Percentiles rank a stretch among this genome's conserved stretches.
These are phyloP conservation scores for Dittrichia graveolens DNA, from an alignment of 129 eudicot species.

Conservation along the genomic window DNA sequence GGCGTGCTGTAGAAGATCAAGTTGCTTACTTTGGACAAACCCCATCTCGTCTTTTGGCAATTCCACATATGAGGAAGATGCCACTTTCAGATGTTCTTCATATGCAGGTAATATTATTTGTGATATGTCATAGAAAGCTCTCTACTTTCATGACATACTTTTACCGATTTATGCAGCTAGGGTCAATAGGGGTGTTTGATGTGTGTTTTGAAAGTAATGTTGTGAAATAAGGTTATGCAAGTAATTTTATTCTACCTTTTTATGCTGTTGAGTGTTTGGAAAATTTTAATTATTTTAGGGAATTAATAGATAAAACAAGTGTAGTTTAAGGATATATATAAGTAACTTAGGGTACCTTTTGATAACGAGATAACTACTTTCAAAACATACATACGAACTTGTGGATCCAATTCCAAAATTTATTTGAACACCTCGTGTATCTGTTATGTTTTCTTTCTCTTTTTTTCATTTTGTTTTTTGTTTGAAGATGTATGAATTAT, in stretches of 20 bases:
- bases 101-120: constrained; percentile 60
- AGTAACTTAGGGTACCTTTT: too few relatives aligned
- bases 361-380: neutral
- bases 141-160: too few relatives aligned
- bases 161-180: too few relatives aligned
- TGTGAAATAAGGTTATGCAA: too few relatives aligned
- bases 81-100: constrained; percentile 87
- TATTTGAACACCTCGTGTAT: neutral
- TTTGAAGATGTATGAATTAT: neutral
- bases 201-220: neutral
- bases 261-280: neutral
- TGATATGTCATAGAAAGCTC: neutral
- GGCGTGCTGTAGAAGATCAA: constrained; percentile 84
- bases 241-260: neutral
- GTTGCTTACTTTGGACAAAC: constrained; percentile 93
- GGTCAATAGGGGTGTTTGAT: too few relatives aligned
- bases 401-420: neutral
- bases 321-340: too few relatives aligned
- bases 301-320: neutral
- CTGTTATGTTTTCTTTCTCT: neutral
- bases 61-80: constrained; percentile 85
- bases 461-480: neutral
- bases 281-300: neutral
- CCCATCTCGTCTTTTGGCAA: constrained; percentile 84
- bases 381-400: neutral